These are phyloP conservation scores for Leccinum incarnatum DNA, from an alignment of 768 basidiomycete genomes.

Conservation along the genomic window DNA sequence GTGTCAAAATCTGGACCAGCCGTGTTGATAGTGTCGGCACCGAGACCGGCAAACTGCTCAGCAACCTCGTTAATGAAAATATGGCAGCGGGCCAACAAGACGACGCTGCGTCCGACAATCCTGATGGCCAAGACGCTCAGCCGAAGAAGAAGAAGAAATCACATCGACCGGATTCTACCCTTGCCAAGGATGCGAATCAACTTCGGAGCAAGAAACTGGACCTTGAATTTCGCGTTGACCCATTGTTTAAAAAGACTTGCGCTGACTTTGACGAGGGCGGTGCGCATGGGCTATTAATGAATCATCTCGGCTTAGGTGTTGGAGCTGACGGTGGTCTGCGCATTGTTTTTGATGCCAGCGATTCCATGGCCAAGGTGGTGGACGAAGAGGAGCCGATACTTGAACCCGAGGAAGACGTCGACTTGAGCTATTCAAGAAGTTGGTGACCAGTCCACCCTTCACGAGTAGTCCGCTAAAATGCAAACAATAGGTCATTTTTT, in stretches of 20 bases:
- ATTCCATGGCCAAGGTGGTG: slow-evolving; percentile 74
- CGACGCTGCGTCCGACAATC: slow-evolving; percentile 55
- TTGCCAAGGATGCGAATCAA: slow-evolving; percentile 82
- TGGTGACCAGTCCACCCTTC: slow-evolving; percentile 21
- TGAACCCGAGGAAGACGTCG: slow-evolving; percentile 68
- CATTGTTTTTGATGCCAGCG: slow-evolving; percentile 95
- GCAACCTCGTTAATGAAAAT: slow-evolving; percentile 75
- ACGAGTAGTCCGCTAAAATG: slow-evolving; percentile 6
- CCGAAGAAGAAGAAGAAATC: slow-evolving; percentile 58
- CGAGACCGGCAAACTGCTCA: slow-evolving; percentile 92
- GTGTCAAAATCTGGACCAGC: slow-evolving; percentile 99
- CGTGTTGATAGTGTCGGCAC: slow-evolving; percentile 96
- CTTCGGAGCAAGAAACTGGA: slow-evolving; percentile 91
- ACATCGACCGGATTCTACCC: slow-evolving; percentile 73
- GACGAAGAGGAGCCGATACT: slow-evolving; percentile 66
- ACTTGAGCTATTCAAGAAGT: slow-evolving; percentile 64
- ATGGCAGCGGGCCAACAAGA: slow-evolving; percentile 57
- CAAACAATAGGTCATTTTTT: slow-evolving; percentile 59
- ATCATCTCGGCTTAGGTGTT: slow-evolving; percentile 79
- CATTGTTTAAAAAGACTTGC: slow-evolving; percentile 95
- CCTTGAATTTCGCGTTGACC: slow-evolving; percentile 94
- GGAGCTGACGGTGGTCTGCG: slow-evolving; percentile 80
- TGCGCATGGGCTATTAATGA: slow-evolving; percentile 94
- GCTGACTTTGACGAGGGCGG: slow-evolving; percentile 99
- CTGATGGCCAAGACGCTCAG: slow-evolving; percentile 66